Conservation (phyloP, 306 rosid genomes). For the Rubus idaeus region DNA sequence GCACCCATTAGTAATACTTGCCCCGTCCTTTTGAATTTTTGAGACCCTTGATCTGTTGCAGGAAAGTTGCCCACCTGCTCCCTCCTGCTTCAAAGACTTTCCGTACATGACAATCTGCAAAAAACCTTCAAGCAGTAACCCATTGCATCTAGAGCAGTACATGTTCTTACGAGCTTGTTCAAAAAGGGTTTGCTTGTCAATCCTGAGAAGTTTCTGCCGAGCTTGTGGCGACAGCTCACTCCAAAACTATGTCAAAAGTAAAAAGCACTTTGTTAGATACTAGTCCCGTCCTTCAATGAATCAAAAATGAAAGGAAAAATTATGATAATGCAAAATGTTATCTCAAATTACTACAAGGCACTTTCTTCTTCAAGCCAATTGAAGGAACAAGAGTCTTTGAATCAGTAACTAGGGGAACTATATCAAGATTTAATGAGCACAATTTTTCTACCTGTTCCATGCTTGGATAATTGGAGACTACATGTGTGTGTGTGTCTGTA, state of each 20-base stretch:
- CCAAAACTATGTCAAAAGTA: conserved; percentile 75
- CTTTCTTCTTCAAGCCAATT: not conserved
- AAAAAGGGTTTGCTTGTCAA: conserved; percentile 94
- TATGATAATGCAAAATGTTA: not conserved
- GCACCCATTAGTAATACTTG: conserved; percentile 44
- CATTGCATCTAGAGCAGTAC: conserved; percentile 99
- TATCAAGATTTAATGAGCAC: not conserved
- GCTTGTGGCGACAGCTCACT: conserved; percentile 65
- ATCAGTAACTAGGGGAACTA: not conserved
- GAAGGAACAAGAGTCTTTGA: not conserved
- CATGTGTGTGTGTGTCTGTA: no score
- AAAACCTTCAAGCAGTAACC: conserved; percentile 94
- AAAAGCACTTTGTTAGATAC: conserved; percentile 29
- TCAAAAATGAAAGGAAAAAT: not conserved
- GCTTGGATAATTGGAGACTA: no score
- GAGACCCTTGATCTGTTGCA: conserved; percentile 48
- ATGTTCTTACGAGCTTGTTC: conserved; percentile 98
- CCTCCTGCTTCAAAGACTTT: conserved; percentile 84
- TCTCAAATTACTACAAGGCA: not conserved
- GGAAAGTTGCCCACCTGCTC: conserved; percentile 43
- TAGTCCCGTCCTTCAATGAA: not conserved
- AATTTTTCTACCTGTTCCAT: not conserved
- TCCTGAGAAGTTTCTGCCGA: conserved; percentile 80
- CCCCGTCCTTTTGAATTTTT: conserved; percentile 55
- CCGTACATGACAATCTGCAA: conserved; percentile 95